Percentiles rank a stretch among this genome's conserved stretches.
Conservation (phyloP, 225 moss, liverwort and hornwort species). For the Bryum argenteum region DNA sequence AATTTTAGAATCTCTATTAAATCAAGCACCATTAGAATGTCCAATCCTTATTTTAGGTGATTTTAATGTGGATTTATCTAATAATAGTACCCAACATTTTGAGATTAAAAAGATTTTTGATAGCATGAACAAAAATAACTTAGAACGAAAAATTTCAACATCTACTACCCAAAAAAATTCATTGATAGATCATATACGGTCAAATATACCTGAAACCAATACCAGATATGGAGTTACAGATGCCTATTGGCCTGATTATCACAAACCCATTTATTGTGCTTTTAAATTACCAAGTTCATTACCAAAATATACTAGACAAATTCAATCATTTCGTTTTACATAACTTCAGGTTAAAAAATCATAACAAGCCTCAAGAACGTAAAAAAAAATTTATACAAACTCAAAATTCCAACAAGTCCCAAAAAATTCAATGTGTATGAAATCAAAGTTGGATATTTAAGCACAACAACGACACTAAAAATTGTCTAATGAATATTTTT, state of each 20-base stretch:
- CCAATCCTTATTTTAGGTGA: no score
- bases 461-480: no score
- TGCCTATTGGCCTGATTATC: neutral
- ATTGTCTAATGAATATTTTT: no score
- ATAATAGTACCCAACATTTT: no score
- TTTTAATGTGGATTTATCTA: no score
- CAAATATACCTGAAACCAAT: neutral
- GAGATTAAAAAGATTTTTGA: neutral
- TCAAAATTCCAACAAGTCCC: no score
- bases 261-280: neutral
- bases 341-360: neutral
- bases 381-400: no score
- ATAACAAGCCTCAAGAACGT: no score
- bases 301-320: neutral
- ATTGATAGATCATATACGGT: conserved; percentile 5
- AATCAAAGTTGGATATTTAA: no score
- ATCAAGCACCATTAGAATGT: no score
- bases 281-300: no score
- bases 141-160: neutral
- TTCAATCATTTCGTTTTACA: neutral
- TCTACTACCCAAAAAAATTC: neutral
- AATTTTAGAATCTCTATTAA: neutral
- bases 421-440: no score
- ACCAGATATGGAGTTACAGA: neutral
- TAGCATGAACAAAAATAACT: neutral